Conservation (phyloP, 495 filamentous ascomycete genomes). For the Alectoria sarmentosa region DNA sequence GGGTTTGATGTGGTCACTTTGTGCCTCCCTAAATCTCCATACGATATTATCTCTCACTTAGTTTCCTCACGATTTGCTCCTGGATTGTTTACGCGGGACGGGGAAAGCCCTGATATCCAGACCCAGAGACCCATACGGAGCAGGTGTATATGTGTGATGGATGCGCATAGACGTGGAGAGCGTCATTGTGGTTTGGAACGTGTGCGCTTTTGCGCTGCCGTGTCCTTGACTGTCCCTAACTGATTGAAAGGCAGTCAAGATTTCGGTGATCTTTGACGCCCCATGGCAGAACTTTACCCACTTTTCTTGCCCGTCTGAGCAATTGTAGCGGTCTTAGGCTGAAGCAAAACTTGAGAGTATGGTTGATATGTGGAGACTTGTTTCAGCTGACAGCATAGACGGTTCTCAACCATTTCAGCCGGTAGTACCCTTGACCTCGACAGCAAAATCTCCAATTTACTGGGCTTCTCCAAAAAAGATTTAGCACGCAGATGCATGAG, state of each 20-base stretch:
- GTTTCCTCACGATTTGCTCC: not conserved
- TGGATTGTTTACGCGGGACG: not conserved
- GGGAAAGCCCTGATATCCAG: not conserved
- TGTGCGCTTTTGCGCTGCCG: not conserved
- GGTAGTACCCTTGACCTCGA: not conserved
- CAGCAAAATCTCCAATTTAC: not conserved
- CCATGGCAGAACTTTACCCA: not conserved
- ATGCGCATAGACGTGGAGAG: not conserved
- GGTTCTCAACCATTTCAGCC: not conserved
- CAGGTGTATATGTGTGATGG: not conserved
- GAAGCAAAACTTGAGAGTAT: not conserved
- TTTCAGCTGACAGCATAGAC: not conserved
- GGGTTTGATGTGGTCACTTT: slow-evolving; percentile 2
- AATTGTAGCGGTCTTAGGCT: not conserved
- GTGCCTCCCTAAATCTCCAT: not conserved
- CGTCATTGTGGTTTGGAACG: not conserved
- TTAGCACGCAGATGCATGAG: not conserved
- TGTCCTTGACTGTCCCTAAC: not conserved
- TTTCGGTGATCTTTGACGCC: not conserved
- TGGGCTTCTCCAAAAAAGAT: not conserved
- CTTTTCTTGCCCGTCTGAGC: not conserved
- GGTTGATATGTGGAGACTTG: not conserved
- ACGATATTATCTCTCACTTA: not conserved
- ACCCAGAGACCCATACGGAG: not conserved
- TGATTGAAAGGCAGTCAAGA: not conserved